Base-by-base conservation (phyloP, 164 flowering plant species). In the Hamamelis virginiana region DNA sequence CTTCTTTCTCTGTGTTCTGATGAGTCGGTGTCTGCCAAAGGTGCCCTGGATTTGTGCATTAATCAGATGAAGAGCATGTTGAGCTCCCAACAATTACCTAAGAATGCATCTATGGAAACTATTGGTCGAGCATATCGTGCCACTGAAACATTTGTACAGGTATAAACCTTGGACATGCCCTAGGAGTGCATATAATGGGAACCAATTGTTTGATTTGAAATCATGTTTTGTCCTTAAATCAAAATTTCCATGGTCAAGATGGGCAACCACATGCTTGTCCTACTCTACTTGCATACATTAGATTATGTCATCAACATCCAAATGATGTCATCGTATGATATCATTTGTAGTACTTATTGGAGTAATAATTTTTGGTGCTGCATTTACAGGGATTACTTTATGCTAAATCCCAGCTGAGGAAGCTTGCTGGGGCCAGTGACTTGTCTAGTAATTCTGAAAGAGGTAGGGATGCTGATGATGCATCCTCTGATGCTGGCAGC, bases 71-170 rank as follows among this genome's bases (percentile, higher is more conserved):
- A 83, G 76, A 89, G 76, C 73, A 84, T 93, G 15, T 78, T 96
- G 78, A 86, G 91, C 78, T 84, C 86, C 67, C 89, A 85, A 64
- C 91, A 91, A 68, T 71, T 96, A 72, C 97, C 98, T 38, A 87
- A 87, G 69, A 84, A 85, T 82, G 88, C 99, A 75, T 85, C 97
- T 19, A 85, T 90, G 88, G 99, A 96, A 83, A 84, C 76, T 65
- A 80, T 96, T 65, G 97, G 97, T 22, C 85, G 92, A 58, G 99
- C 97, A 72, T 96, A 91, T 81, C 97, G 87, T 83, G 99, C 95
- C 53, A 96, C 97, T 10, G 99, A 96, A 81, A 85, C 91, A 74
- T 87, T 91, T 86, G 96, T 90, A 5, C 98, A 90, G 98, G 99
- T 92, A 77, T 51, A 19, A 9, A 16, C 27, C 44, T 75, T 72